Conservation (phyloP, 2,329 filamentous ascomycete genomes). For the Neoscytalidium dimidiatum region DNA sequence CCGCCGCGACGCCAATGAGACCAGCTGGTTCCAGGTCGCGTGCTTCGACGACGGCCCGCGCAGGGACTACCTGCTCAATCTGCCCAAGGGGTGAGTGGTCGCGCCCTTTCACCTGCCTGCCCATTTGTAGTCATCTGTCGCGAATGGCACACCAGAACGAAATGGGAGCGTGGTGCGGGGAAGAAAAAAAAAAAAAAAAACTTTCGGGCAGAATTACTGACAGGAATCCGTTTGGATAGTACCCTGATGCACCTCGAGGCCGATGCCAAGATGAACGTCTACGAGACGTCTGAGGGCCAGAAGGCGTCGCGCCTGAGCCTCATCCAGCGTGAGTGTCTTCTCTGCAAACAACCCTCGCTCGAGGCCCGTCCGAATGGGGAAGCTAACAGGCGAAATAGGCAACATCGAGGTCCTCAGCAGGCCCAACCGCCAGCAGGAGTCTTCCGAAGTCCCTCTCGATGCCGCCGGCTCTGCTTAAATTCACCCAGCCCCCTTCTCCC, state of each 20-base stretch:
- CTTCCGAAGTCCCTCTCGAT: not conserved
- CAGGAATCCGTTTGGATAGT: slow-evolving; percentile 47
- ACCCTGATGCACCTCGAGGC: slow-evolving; percentile 81
- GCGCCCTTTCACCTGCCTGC: slow-evolving; percentile 14
- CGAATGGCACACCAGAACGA: too few species aligned
- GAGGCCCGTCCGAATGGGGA: not conserved
- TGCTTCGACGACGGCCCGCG: slow-evolving; percentile 70
- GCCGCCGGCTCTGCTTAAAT: not conserved
- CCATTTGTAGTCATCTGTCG: too few species aligned
- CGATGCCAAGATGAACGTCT: slow-evolving; percentile 69
- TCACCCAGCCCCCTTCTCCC: not conserved
- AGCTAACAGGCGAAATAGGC: slow-evolving; percentile 35
- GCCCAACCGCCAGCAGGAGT: slow-evolving; percentile 22
- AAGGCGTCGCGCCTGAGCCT: slow-evolving; percentile 66
- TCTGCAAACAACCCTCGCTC: not conserved
- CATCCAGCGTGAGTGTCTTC: slow-evolving; percentile 70
- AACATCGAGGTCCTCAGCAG: slow-evolving; percentile 52
- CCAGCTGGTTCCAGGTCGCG: slow-evolving; percentile 82
- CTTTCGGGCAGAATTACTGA: not conserved
- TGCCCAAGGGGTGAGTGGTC: slow-evolving; percentile 83
- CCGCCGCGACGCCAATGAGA: slow-evolving; percentile 68
- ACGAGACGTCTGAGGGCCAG: slow-evolving; percentile 71
- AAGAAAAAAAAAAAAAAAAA: not conserved
- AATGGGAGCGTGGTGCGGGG: not conserved
- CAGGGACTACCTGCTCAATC: slow-evolving; percentile 69